phyloP scores from a whole-genome alignment of 768 basidiomycete genomes.

The Lanmaoa pseudosensibilis region DNA sequence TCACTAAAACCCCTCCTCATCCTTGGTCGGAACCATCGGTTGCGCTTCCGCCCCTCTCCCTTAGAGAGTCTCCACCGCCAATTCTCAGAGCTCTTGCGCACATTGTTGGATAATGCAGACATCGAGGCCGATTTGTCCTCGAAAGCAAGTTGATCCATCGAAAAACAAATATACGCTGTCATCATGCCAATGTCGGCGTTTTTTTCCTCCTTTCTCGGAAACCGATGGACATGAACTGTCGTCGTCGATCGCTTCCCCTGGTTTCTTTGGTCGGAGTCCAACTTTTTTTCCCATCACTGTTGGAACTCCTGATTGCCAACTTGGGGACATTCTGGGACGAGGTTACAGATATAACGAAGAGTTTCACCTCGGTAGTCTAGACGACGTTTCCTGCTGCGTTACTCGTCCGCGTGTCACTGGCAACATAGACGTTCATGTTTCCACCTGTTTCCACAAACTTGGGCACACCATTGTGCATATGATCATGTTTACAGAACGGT shows the following conservation, averaged over 20 bases:
- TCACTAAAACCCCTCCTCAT: neutral
- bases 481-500: neutral
- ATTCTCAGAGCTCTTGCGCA: slow-evolving; percentile 55
- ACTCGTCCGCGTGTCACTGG: neutral
- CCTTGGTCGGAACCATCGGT: neutral
- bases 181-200: neutral
- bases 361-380: neutral
- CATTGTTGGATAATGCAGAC: slow-evolving; percentile 59
- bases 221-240: neutral
- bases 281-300: neutral
- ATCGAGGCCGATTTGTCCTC: slow-evolving; percentile 26
- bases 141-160: neutral
- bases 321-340: neutral
- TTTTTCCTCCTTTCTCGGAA: neutral
- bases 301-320: neutral
- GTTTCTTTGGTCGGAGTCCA: neutral
- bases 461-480: neutral
- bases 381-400: neutral
- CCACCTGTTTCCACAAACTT: neutral
- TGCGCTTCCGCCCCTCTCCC: too few species aligned
- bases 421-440: neutral
- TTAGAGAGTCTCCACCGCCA: slow-evolving; percentile 61
- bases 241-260: neutral
- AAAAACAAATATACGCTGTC: neutral
- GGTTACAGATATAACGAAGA: neutral